Base-by-base conservation (phyloP, 108 stramenopile species). In the Cyclostephanos tholiformis region DNA sequence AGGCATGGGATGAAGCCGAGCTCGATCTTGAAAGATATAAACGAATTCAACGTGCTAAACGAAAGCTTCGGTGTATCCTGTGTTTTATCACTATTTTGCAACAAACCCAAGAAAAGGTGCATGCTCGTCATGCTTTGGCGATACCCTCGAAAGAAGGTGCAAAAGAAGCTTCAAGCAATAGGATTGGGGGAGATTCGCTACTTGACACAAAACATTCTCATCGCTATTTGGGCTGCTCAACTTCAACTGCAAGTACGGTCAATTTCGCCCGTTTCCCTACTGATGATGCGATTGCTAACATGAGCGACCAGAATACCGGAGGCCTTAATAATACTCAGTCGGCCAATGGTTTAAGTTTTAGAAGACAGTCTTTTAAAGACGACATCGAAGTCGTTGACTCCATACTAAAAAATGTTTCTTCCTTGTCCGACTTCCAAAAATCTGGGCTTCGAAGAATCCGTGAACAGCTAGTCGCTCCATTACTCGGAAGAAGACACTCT, bases 41-140 rank as follows among this genome's bases (percentile, higher is more conserved):
- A 27, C 55, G 76, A 59, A 72, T 82, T 22, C 80, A 82, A 30
- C 63, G 76, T 16, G 80, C 80, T 17, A 82, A 82, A 70, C 69
- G 76, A 30, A 82, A 82, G 76, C 50, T 82, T 4, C 35, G 29
- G 23, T 50, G 50, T 43, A 50, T 82, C 8, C 36, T 82, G 43
- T 46, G 29, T 3, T 82, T 48, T 41, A 82, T 82, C 17, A 67
- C 63, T 29, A 30, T 73, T 53, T 35, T 80, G 22, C 79, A 73
- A 51, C 36, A 73, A 50, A 80, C 61, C 43, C 71, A 73, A 52
- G 51, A 73, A 27, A 72, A 51, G 52, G 59, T 67, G n/a, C 25
- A 39, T 8, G 71, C 69, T 60, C 66, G 66, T 36, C 51, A 55
- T 27, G 25, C 25, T 55, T 8, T 12, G 26, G 26, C 23, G 20